These are phyloP conservation scores for Scopulariopsis brevicaulis DNA, from an alignment of 2,329 filamentous ascomycete species.

Conservation along the genomic window DNA sequence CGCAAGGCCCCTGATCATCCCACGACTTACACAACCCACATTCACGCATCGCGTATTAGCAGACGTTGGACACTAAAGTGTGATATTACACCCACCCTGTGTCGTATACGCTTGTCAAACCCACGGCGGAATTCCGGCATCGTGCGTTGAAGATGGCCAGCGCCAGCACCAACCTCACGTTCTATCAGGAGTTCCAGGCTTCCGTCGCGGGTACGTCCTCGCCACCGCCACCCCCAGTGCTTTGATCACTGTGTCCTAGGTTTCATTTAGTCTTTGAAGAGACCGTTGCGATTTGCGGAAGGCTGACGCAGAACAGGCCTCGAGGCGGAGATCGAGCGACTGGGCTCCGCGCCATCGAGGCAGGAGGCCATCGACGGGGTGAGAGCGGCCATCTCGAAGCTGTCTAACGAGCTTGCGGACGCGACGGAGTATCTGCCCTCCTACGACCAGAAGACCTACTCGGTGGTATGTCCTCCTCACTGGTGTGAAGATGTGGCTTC, in stretches of 20 bases:
- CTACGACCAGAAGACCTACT: slow-evolving; percentile 82
- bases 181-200: slow-evolving; percentile 74
- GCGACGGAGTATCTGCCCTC: slow-evolving; percentile 71
- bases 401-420: slow-evolving; percentile 79
- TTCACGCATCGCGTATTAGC: no score
- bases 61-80: no score
- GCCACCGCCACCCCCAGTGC: background rate
- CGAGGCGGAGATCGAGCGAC: slow-evolving; percentile 61
- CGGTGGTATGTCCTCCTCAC: slow-evolving; percentile 56
- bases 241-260: no score
- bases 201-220: slow-evolving; percentile 54
- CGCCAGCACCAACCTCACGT: slow-evolving; percentile 59
- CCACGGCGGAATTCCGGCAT: background rate
- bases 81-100: no score
- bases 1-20: no score
- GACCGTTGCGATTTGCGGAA: background rate
- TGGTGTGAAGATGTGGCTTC: background rate
- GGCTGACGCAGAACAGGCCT: slow-evolving; percentile 42
- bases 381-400: slow-evolving; percentile 64
- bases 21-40: no score
- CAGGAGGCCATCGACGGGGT: slow-evolving; percentile 73
- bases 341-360: slow-evolving; percentile 52
- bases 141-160: slow-evolving; percentile 23
- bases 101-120: background rate
- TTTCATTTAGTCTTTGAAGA: no score